These are phyloP conservation scores for Rhizopogon vesiculosus DNA, from an alignment of 768 basidiomycete species.

Conservation along the genomic window DNA sequence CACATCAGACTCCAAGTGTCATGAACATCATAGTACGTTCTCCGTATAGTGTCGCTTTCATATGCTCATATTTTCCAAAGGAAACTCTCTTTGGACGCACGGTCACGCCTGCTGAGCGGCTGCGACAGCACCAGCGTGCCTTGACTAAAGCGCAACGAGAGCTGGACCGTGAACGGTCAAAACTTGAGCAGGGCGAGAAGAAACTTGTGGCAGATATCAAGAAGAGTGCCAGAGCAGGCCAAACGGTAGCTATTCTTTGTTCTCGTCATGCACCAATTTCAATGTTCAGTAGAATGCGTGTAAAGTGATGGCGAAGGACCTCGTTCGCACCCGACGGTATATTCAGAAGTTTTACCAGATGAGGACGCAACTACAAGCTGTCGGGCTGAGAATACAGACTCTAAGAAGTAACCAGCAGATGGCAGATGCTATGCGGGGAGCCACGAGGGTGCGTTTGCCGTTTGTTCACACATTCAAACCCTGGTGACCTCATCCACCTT, in stretches of 20 bases:
- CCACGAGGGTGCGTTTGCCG: slow-evolving; percentile 74
- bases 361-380: slow-evolving; percentile 97
- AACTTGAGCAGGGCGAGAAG: slow-evolving; percentile 96
- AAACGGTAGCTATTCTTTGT: slow-evolving; percentile 61
- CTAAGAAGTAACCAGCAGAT: slow-evolving; percentile 97
- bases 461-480: not conserved
- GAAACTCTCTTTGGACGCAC: slow-evolving; percentile 94
- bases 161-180: slow-evolving; percentile 91
- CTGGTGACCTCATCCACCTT: slow-evolving; percentile 2
- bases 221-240: slow-evolving; percentile 92
- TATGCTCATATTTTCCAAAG: slow-evolving; percentile 37
- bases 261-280: slow-evolving; percentile 7
- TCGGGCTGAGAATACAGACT: slow-evolving; percentile 92
- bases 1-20: slow-evolving; percentile 18
- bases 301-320: slow-evolving; percentile 99
- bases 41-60: not conserved
- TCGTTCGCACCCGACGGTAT: slow-evolving; percentile 92
- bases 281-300: slow-evolving; percentile 75
- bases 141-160: slow-evolving; percentile 97
- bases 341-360: slow-evolving; percentile 98
- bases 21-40: slow-evolving; percentile 74
- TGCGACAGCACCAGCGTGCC: slow-evolving; percentile 94
- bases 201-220: slow-evolving; percentile 94
- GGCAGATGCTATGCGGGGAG: slow-evolving; percentile 99
- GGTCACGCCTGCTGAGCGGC: slow-evolving; percentile 92